phyloP scores from a whole-genome alignment of 176 grass and related monocot species.

The Alopecurus myosuroides region DNA sequence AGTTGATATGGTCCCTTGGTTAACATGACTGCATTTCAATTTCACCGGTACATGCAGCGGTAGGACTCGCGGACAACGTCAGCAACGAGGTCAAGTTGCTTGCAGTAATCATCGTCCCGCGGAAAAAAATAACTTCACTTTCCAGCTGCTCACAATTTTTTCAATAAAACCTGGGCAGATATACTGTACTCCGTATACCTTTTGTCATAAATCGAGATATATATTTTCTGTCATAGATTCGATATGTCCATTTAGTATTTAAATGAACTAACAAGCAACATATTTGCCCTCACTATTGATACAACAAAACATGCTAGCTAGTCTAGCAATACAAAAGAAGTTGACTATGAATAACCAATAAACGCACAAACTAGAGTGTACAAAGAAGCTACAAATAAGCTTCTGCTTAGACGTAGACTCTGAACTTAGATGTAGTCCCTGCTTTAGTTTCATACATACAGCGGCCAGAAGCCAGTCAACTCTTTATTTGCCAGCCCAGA shows the following conservation, averaged over 20 bases:
- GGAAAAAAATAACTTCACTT: background rate
- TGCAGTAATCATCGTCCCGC: no score
- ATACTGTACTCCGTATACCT: no score
- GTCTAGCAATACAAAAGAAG: background rate
- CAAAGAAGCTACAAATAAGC: background rate
- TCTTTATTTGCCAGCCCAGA: background rate
- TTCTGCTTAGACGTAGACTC: background rate
- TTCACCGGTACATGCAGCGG: no score
- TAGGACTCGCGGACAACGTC: no score
- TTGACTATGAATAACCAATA: background rate
- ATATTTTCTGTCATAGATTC: background rate
- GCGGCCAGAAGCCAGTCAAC: background rate
- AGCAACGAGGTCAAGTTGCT: no score
- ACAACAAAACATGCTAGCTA: background rate
- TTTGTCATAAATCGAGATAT: background rate
- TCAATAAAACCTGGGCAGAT: background rate
- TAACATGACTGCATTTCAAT: no score
- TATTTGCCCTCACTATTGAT: background rate
- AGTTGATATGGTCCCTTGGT: background rate
- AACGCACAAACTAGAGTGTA: conserved; percentile 8
- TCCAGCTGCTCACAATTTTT: background rate
- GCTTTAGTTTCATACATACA: conserved; percentile 7
- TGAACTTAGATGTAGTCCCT: background rate
- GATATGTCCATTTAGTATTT: background rate
- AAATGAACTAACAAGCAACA: background rate